Base-by-base conservation (phyloP, 2,329 filamentous ascomycete species). In the Colletotrichum sp. region DNA sequence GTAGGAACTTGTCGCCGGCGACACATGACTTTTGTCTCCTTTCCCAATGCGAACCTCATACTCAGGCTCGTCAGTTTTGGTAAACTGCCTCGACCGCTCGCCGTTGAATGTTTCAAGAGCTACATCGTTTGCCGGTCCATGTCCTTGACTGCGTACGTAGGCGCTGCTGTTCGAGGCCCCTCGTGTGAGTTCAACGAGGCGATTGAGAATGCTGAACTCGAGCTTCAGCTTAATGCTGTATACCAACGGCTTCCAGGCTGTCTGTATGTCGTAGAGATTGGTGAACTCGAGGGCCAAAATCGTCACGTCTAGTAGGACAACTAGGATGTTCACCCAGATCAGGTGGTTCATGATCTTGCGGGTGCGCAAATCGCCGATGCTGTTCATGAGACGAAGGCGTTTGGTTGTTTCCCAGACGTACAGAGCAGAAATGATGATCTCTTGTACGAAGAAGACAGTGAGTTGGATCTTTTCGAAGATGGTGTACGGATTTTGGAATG, bases 331-430 rank as follows among this genome's bases (percentile, higher is more conserved):
- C 71, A 89, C 85, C 30, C 83, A 84, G 30, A 89, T 82, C 6
- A 90, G 82, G 76, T 89, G 87, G 64, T 83, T 79, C 82, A 86
- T 82, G 67, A 85, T 82, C 39, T 76, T 81, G 16, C 80, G 80
- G 10, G 81, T 79, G 39, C 28, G 67, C 26, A 36, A 39, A 66
- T 70, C 39, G 18, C 64, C 62, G 32, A 72, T 66, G 9, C 44
- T 65, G 15, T 71, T 60, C 36, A 73, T 69, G 8, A 75, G 70
- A 16, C 49, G 67, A 9, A 78, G 59, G 71, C 90, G 85, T 39
- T 85, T 87, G 71, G 88, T 81, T 0, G 90, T 89, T 78, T 91
- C 89, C 80, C 82, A 84, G 76, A 92, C 90, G 81, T 90, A 91
- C 24, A 90, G 83, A 1, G 84, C 83, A 1, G 89, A 90, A 60